Evolutionary conservation across 1,284 basidiomycete species (phyloP), one percentile per base, ranked within the genome.

Genomic region (Apiotrichum sp.): DNA sequence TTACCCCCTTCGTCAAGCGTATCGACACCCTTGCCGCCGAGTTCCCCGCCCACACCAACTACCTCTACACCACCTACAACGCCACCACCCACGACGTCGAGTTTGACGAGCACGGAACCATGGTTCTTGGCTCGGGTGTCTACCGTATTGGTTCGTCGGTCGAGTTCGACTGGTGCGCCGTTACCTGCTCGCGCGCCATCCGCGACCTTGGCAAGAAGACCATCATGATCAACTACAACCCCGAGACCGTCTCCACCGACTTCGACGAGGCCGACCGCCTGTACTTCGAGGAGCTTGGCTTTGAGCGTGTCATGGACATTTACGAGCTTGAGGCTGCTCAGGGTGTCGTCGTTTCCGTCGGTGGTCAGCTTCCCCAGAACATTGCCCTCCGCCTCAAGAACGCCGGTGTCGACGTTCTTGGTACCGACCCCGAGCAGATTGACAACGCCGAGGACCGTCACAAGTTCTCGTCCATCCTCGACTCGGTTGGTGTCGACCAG

Each of bases 81-180:
- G 96, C 93, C 6, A 87, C 89, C 1, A 85, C 88, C 60, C 96
- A 98, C 71, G 96, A 99, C 72, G 87, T 99, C 70, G 85, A 91
- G 45, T 98, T 98, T 71, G 82, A 96, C 73, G 96, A 98, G 69
- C 83, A 96, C 65, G 96, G 96, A 48, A 98, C 93, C 33, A 98
- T 98, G 90, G 95, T 99, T 35, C 85, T 98, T n/a, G 96, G 96
- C 46, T 91, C 88, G 58, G 96, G 96, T 69, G 96, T 99, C 34
- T 98, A 99, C 79, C 86, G 96, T 57, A 98, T 99, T 68, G 96
- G 96, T 54, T 89, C 86, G 74, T 95, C 90, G 62, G 96, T 99
- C 72, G 96, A 99, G 80, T 99, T 99, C 75, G 96, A 99, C 77
- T 99, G 96, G 96, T 99, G 96, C 74, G 96, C 96, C 35, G 96